Percentiles rank a stretch among this genome's conserved stretches.
phyloP scores from a whole-genome alignment of 805 yeast species.

The Metschnikowia borealis region DNA sequence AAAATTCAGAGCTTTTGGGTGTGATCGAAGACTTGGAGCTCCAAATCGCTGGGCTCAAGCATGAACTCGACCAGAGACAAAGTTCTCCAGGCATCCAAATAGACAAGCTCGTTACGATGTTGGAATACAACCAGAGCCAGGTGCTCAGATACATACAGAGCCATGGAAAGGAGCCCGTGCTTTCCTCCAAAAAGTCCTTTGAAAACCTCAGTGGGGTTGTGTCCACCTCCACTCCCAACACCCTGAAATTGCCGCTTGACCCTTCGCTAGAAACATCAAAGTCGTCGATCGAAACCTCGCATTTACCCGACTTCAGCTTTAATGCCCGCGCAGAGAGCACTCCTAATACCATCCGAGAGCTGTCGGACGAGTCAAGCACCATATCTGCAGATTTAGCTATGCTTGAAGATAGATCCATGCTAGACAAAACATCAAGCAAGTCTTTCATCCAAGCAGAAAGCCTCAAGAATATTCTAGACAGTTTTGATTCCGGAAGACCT shows the following conservation, averaged over 20 bases:
- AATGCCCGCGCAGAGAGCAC: neutral
- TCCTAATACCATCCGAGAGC: constrained; percentile 1
- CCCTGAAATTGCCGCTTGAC: neutral
- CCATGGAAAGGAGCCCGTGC: neutral
- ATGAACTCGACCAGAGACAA: constrained; percentile 1
- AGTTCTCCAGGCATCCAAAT: neutral
- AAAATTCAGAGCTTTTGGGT: constrained; percentile 50
- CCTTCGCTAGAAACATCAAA: neutral
- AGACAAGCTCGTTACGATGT: neutral
- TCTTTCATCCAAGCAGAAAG: neutral
- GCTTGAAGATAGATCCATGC: neutral
- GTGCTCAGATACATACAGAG: neutral
- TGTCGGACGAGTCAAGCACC: neutral
- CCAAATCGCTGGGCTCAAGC: constrained; percentile 35
- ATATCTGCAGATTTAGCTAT: constrained; percentile 2
- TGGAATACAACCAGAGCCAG: neutral
- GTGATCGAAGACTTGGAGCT: constrained; percentile 46
- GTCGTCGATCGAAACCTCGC: neutral
- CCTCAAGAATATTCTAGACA: constrained; percentile 3
- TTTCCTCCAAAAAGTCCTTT: neutral
- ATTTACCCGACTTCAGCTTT: neutral
- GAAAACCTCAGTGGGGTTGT: neutral
- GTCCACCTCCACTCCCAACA: constrained; percentile 4
- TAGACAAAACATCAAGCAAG: neutral
- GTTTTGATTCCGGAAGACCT: neutral